phyloP scores from a whole-genome alignment of 345 rosid species.

The Lumnitzera racemosa region DNA sequence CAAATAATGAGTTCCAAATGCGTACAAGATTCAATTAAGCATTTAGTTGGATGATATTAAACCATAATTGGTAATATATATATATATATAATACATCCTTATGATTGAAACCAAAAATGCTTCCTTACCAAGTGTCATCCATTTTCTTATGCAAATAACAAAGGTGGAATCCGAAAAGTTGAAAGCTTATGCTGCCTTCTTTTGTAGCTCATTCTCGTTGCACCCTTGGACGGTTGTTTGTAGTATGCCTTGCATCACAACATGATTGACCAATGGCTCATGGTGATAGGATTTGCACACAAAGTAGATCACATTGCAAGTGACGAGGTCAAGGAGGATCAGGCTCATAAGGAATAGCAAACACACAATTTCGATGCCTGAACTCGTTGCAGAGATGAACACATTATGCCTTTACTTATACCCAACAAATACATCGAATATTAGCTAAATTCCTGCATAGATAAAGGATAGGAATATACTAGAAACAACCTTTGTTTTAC shows the following conservation, averaged over 20 bases:
- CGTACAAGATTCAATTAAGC: too few species aligned
- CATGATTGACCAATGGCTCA: background rate
- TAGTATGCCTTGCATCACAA: background rate
- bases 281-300: slow-evolving; percentile 22
- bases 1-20: too few species aligned
- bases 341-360: slow-evolving; percentile 6
- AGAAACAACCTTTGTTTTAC: slow-evolving; percentile 24
- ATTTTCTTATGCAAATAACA: too few species aligned
- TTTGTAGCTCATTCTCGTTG: too few species aligned
- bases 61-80: too few species aligned
- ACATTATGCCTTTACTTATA: slow-evolving; percentile 9
- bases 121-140: too few species aligned
- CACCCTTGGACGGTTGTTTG: too few species aligned
- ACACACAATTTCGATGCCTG: slow-evolving; percentile 8
- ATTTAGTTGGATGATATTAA: too few species aligned
- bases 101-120: too few species aligned
- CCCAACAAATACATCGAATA: slow-evolving; percentile 16
- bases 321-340: slow-evolving; percentile 15
- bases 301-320: slow-evolving; percentile 18
- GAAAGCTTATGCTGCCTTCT: too few species aligned
- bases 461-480: slow-evolving; percentile 15
- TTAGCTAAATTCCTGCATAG: slow-evolving; percentile 6
- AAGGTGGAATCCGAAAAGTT: too few species aligned
- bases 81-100: too few species aligned
- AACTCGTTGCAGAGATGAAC: slow-evolving; percentile 2